phyloP scores from a whole-genome alignment of 75 land plant species.

The Cupressus sempervirens region DNA sequence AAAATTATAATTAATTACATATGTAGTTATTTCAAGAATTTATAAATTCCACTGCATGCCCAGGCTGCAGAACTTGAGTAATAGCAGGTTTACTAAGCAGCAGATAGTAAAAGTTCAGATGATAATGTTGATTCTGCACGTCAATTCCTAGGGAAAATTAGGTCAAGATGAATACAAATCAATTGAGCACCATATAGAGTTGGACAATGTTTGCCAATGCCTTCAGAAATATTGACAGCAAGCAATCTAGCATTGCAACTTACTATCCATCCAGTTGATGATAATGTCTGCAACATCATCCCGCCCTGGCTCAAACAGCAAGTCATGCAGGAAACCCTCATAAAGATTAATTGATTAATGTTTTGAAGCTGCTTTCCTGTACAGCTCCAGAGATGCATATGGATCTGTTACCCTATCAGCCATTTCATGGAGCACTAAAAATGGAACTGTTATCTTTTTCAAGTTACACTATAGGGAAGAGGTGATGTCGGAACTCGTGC shows the following conservation, averaged over 20 bases:
- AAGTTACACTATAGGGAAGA: conserved; percentile 64
- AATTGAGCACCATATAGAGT: not conserved
- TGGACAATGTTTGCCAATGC: not conserved
- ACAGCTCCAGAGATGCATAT: conserved; percentile 68
- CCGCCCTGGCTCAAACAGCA: conserved; percentile 85
- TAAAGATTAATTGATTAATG: conserved; percentile 74
- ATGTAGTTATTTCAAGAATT: not conserved
- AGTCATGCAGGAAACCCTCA: conserved; percentile 81
- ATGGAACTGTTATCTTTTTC: conserved; percentile 61
- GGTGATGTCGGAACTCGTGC: conserved; percentile 87
- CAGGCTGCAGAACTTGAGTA: not conserved
- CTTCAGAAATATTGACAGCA: not conserved
- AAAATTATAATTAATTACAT: not conserved
- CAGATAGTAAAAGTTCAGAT: not conserved
- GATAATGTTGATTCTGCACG: not conserved
- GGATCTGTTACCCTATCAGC: conserved; percentile 89
- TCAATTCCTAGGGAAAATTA: not conserved
- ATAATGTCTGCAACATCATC: conserved; percentile 71
- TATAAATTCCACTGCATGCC: not conserved
- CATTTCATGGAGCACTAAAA: conserved; percentile 90
- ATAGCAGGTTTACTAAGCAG: not conserved
- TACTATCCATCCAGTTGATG: conserved; percentile 65
- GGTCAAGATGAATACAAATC: not conserved
- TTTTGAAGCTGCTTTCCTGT: conserved; percentile 57
- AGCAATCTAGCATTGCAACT: conserved; percentile 6